phyloP scores from a whole-genome alignment of 2,329 filamentous ascomycete genomes.

The Fusarium decemcellulare region DNA sequence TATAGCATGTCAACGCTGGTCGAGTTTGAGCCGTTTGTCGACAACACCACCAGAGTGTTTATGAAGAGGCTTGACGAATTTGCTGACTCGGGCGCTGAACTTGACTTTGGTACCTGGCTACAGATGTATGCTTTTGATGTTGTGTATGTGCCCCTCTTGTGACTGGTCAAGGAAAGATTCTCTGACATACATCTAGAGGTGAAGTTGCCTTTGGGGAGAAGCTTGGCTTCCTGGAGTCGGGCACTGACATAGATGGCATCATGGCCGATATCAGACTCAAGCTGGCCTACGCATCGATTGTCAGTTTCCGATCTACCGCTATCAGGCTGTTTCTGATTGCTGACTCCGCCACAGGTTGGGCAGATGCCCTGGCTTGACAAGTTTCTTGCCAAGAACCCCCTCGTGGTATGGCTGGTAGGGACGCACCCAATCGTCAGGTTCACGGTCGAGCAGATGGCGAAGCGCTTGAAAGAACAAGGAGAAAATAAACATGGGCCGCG shows the following conservation, averaged over 20 bases:
- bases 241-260: not conserved
- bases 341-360: not conserved
- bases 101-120: constrained; percentile 13
- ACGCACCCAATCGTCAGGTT: not conserved
- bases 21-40: constrained; percentile 7
- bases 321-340: not conserved
- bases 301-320: not conserved
- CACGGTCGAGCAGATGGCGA: not conserved
- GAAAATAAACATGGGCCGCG: not conserved
- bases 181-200: not conserved
- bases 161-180: too few relatives aligned
- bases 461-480: not conserved
- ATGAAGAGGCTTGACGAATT: constrained; percentile 6
- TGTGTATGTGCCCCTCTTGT: not conserved
- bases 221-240: not conserved
- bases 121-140: constrained; percentile 1
- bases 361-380: not conserved
- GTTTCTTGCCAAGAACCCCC: not conserved
- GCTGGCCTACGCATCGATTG: not conserved
- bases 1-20: constrained; percentile 16
- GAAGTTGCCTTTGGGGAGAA: not conserved
- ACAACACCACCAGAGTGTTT: constrained; percentile 9
- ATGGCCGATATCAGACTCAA: not conserved
- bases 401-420: not conserved
- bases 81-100: not conserved